A percentile compares a stretch with the other conserved stretches of the same genome.
Evolutionary conservation across 345 rosid genomes (phyloP).

Genomic region (Murraya paniculata): DNA sequence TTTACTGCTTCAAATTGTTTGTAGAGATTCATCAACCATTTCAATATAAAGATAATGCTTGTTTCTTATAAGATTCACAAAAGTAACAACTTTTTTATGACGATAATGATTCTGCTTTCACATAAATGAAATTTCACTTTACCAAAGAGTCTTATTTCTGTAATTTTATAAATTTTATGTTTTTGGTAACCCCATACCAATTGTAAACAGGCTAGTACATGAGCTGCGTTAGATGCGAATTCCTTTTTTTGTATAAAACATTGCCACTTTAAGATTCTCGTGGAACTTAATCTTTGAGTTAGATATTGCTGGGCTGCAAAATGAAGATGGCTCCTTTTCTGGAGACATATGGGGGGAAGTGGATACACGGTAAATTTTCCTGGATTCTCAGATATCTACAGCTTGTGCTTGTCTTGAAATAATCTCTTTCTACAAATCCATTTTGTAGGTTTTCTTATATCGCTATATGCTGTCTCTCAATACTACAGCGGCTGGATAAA

Average conservation of each 20-base stretch:
- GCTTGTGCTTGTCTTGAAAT: not conserved
- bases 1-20: conserved; percentile 16
- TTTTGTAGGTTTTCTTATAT: conserved; percentile 78
- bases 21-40: not conserved
- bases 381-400: not conserved
- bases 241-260: not conserved
- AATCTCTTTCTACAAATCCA: conserved; percentile 11
- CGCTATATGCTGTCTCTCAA: conserved; percentile 76
- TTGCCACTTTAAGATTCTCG: conserved; percentile 5
- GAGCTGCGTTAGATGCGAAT: not conserved
- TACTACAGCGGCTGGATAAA: conserved; percentile 55
- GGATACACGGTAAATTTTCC: conserved; percentile 63
- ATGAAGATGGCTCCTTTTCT: conserved; percentile 91
- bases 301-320: conserved; percentile 81
- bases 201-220: not conserved
- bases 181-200: not conserved
- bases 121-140: not conserved
- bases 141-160: not conserved
- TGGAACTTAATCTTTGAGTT: conserved; percentile 29
- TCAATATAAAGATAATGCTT: not conserved
- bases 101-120: not conserved
- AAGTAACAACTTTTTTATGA: not conserved
- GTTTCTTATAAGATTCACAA: not conserved
- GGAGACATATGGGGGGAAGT: conserved; percentile 98
- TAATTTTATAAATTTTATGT: not conserved